phyloP scores from a whole-genome alignment of 176 grass and related monocot species.

The Eleusine indica region DNA sequence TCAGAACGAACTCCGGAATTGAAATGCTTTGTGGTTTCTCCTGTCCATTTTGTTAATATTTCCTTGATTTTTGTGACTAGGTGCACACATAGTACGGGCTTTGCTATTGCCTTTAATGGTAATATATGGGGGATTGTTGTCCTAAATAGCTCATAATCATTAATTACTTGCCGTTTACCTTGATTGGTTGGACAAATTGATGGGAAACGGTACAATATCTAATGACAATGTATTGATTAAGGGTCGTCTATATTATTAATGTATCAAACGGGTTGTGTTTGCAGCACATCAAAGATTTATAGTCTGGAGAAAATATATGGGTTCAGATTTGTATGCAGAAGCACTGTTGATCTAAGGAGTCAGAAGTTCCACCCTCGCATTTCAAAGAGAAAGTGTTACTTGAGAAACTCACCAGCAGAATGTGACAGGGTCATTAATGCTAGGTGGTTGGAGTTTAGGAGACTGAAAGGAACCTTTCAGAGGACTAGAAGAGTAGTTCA shows the following conservation, averaged over 20 bases:
- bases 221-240: not conserved
- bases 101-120: not conserved
- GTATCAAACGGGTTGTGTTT: slow-evolving; percentile 21
- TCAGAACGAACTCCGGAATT: not conserved
- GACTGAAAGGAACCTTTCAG: slow-evolving; percentile 39
- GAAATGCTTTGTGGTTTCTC: not conserved
- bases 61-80: not conserved
- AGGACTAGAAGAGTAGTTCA: slow-evolving; percentile 46
- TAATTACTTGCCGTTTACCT: not conserved
- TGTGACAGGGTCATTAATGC: slow-evolving; percentile 34
- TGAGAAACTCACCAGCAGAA: slow-evolving; percentile 37
- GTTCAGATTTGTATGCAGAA: slow-evolving; percentile 57
- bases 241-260: not conserved
- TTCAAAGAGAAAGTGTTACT: slow-evolving; percentile 54
- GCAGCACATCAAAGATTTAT: slow-evolving; percentile 70
- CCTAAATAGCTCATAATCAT: not conserved
- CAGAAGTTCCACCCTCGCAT: slow-evolving; percentile 47
- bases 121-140: not conserved
- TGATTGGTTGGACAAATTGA: not conserved
- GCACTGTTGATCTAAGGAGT: slow-evolving; percentile 41
- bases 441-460: slow-evolving; percentile 71
- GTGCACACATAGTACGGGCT: not conserved
- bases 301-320: slow-evolving; percentile 53
- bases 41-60: not conserved
- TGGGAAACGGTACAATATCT: not conserved